Conservation (phyloP, 441 rosid genomes). For the Pelargonium myrrhifolium region DNA sequence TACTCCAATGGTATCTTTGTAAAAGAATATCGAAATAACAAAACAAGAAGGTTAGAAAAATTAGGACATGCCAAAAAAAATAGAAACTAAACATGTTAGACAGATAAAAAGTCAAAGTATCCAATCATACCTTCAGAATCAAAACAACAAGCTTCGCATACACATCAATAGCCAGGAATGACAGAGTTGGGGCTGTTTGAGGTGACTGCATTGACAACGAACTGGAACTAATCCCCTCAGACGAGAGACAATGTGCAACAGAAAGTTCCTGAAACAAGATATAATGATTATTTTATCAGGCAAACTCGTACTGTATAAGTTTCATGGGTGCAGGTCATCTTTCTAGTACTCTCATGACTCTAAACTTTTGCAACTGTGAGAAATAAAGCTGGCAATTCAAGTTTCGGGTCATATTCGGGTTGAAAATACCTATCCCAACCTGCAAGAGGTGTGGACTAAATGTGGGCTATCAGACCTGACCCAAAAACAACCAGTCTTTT, state of each 20-base stretch:
- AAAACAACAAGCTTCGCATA: constrained; percentile 28
- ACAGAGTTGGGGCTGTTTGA: constrained; percentile 18
- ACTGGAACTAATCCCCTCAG: constrained; percentile 20
- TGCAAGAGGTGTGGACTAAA: too few relatives aligned
- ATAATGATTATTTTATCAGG: background rate
- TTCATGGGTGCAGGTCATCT: background rate
- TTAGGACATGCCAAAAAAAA: background rate
- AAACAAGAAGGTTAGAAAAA: background rate
- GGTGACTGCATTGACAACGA: constrained; percentile 21
- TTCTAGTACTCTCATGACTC: background rate
- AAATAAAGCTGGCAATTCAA: too few relatives aligned
- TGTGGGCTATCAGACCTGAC: too few relatives aligned
- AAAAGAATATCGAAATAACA: background rate
- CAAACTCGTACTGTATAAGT: background rate
- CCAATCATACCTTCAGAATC: constrained; percentile 20
- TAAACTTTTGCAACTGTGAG: too few relatives aligned
- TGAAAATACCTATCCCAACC: too few relatives aligned
- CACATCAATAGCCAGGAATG: constrained; percentile 25
- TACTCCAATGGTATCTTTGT: background rate
- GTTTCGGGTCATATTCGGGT: too few relatives aligned
- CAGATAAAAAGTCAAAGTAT: background rate
- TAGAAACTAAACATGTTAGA: too few relatives aligned
- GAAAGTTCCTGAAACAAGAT: constrained; percentile 23
- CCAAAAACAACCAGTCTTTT: too few relatives aligned
- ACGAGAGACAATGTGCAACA: constrained; percentile 24